phyloP scores from a whole-genome alignment of 2,329 filamentous ascomycete genomes.

The Curvularia spicifera region DNA sequence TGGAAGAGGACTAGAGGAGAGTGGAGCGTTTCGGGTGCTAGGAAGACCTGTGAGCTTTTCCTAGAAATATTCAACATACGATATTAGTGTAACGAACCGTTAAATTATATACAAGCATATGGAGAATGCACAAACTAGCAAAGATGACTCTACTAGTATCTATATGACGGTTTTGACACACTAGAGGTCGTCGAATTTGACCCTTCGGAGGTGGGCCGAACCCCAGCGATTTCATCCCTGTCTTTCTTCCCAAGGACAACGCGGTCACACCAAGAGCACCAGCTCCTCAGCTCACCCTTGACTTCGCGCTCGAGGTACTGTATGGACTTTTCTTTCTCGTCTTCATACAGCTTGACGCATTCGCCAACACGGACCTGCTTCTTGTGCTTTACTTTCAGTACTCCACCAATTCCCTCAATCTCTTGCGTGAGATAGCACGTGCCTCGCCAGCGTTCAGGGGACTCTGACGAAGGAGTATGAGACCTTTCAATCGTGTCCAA shows the following conservation, averaged over 20 bases:
- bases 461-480: constrained; percentile 28
- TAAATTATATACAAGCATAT: not conserved
- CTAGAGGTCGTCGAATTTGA: constrained; percentile 28
- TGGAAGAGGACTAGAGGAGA: not conserved
- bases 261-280: constrained; percentile 91
- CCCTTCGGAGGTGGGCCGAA: constrained; percentile 23
- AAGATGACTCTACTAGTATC: not conserved
- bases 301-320: constrained; percentile 74
- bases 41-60: not conserved
- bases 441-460: constrained; percentile 59
- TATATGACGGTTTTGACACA: constrained; percentile 9
- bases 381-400: constrained; percentile 87
- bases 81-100: not conserved
- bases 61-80: not conserved
- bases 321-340: constrained; percentile 53
- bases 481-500: constrained; percentile 63
- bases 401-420: constrained; percentile 87
- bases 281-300: constrained; percentile 72
- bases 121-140: too few relatives aligned
- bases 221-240: constrained; percentile 23
- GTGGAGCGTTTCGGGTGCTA: too few relatives aligned
- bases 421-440: constrained; percentile 85
- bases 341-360: constrained; percentile 84
- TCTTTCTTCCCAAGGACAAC: constrained; percentile 69
- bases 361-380: constrained; percentile 81